Conservation (phyloP, 139 green algal genomes). For the Protoeuglena noctilucae region DNA sequence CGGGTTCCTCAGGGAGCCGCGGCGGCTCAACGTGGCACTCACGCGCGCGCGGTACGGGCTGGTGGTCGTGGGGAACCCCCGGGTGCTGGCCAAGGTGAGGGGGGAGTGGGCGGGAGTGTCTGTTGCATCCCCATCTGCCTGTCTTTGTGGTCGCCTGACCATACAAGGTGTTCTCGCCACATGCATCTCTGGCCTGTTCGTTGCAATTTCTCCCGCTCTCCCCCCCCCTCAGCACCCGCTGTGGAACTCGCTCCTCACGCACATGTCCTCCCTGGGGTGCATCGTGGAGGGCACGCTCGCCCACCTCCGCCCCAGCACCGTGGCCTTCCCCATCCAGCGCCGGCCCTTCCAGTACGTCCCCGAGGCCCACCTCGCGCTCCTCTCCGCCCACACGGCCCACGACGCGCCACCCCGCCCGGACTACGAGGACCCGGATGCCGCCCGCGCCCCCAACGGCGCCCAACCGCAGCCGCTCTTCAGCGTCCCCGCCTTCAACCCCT, state of each 20-base stretch:
- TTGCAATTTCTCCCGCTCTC: slow-evolving; percentile 37
- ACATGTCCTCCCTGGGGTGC: slow-evolving; percentile 70
- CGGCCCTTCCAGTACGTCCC: not conserved
- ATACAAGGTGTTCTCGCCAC: slow-evolving; percentile 30
- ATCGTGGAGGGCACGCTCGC: slow-evolving; percentile 74
- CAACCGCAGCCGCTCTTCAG: too few relatives aligned
- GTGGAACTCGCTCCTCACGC: slow-evolving; percentile 77
- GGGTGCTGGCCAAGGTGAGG: slow-evolving; percentile 24
- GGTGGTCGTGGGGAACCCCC: slow-evolving; percentile 86
- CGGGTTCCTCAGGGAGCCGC: slow-evolving; percentile 87
- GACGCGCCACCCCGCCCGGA: too few relatives aligned
- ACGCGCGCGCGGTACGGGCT: slow-evolving; percentile 77
- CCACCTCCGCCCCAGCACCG: not conserved
- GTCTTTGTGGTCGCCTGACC: too few relatives aligned
- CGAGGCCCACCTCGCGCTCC: not conserved
- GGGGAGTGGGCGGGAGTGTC: too few relatives aligned
- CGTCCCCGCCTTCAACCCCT: too few relatives aligned
- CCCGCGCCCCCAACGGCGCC: too few relatives aligned
- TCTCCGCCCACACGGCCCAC: too few relatives aligned
- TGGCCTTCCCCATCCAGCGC: not conserved
- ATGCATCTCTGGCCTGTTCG: slow-evolving; percentile 4
- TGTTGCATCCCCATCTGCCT: too few relatives aligned
- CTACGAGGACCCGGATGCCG: too few relatives aligned
- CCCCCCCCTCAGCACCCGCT: slow-evolving; percentile 61
- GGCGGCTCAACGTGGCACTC: slow-evolving; percentile 88